Evolutionary conservation across 257 asterid genomes (phyloP), one percentile per base, ranked within the genome.

Genomic region (Gynochthodes officinalis): DNA sequence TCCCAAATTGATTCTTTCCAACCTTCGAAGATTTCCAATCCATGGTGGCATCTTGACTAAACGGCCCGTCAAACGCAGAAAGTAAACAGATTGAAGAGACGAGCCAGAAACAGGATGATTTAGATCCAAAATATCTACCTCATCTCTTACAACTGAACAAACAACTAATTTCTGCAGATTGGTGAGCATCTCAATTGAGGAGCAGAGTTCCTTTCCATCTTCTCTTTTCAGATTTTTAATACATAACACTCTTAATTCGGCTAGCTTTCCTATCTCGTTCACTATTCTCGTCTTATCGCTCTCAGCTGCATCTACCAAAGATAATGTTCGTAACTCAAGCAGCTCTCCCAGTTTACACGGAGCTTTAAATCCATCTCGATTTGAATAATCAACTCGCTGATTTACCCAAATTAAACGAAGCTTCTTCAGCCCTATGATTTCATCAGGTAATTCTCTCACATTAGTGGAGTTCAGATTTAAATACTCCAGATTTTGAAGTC

Each of bases 161-260:
- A 83, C n/a, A 18, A 0, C 0, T 37, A 83, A 12, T 0, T 43
- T 5, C 1, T 55, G 79, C 4, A 73, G 72, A 42, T 43, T 49
- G n/a, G 54, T 70, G 11, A 81, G 77, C n/a, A 74, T 77, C n/a
- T 40, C 32, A 4, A 83, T 69, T 43, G 87, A 80, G 28, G 62
- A 55, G 42, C 81, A 83, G 12, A 83, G 74, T 0, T 75, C 83
- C 69, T 5, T 64, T 21, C 83, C 82, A 55, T 83, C 83, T 73
- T 65, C 76, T 25, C 74, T 78, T 75, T 72, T 78, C 2, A 83
- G 11, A 32, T 75, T 80, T 9, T 70, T 53, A 12, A 83, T 57
- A 27, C 69, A 48, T n/a, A 82, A 61, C 32, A 28, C 32, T 61
- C 71, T 73, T 23, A 83, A 55, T 32, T 71, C 64, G 11, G 77